Base-by-base conservation (phyloP, 2,329 filamentous ascomycete species). In the Huntiella savannae region DNA sequence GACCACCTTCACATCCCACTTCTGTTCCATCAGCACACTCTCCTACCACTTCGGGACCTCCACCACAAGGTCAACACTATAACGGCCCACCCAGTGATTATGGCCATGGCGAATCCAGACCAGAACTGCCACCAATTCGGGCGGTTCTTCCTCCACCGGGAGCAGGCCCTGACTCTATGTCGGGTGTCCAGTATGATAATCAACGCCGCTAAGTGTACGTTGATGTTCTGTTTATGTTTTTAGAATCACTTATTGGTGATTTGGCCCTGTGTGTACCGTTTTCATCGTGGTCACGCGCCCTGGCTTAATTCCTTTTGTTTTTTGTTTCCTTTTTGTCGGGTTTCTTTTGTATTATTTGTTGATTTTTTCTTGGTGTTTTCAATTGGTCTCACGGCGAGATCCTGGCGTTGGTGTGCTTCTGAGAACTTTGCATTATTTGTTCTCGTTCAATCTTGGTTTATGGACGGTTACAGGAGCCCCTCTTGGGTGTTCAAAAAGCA, bases 141-240 rank as follows among this genome's bases (percentile, higher is more conserved):
- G 38, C 49, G 10, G 40, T 52, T 63, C 53, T 60, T 78, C 28
- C 60, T 59, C 47, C 56, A 68, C 6, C 55, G 61, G 22, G 22
- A 4, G 62, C 58, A 28, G 60, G 58, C 0, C 69, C 74, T 1
- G 75, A 79, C 16, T 71, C 72, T 1, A 79, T 79, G 75, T 76
- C 72, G 1, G 75, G 75, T 2, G 73, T 79, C 4, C 75, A 78
- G 55, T 79, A 79, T 44, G 72, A 75, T 32, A 47, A 45, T 19
- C 45, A 47, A 22, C 44, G 45, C 17, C 45, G 40, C 11, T 35
- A 44, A 6, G 44, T 44, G 36, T 50, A 50, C 22, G 19, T 4
- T 12, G 17, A 34, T n/a, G 22, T 10, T 28, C 22, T 28, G 22
- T 28, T 28, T 28, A 28, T 28, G 22, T 28, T 28, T 28, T 28